phyloP scores from a whole-genome alignment of 129 eudicot species.

The Lactuca sativa region DNA sequence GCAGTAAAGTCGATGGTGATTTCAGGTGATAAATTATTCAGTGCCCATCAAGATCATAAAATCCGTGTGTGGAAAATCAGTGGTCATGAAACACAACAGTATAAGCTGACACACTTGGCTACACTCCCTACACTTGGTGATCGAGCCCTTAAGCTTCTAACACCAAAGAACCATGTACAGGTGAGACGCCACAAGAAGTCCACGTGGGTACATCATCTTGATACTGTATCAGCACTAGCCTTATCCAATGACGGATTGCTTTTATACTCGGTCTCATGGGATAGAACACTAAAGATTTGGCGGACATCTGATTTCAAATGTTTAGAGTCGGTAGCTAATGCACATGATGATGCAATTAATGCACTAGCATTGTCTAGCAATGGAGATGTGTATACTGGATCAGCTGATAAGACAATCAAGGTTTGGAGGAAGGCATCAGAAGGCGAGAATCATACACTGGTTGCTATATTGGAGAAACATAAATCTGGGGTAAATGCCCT shows the following conservation, averaged over 20 bases:
- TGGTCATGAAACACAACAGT: neutral
- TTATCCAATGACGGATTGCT: constrained; percentile 41
- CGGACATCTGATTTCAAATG: constrained; percentile 64
- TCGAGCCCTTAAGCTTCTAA: constrained; percentile 42
- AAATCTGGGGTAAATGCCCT: constrained; percentile 64
- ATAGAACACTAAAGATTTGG: constrained; percentile 65
- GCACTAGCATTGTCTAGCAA: constrained; percentile 44
- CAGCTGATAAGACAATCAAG: constrained; percentile 55
- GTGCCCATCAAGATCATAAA: constrained; percentile 70
- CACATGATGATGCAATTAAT: constrained; percentile 75
- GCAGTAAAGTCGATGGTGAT: constrained; percentile 61
- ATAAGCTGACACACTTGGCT: constrained; percentile 44
- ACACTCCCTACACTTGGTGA: constrained; percentile 66
- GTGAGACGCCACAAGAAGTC: constrained; percentile 56
- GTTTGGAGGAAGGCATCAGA: constrained; percentile 46
- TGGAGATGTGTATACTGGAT: constrained; percentile 62
- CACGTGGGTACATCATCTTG: constrained; percentile 70
- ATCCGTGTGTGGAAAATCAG: constrained; percentile 57
- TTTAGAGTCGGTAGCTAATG: constrained; percentile 49
- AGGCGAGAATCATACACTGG: constrained; percentile 43
- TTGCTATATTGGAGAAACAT: constrained; percentile 47
- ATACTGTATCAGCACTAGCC: constrained; percentile 63
- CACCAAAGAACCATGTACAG: constrained; percentile 55
- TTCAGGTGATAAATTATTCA: constrained; percentile 42
- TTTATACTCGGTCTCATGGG: constrained; percentile 75